Percentiles rank a stretch among this genome's conserved stretches.
phyloP scores from a whole-genome alignment of 495 filamentous ascomycete genomes.

The Neurospora sp. region DNA sequence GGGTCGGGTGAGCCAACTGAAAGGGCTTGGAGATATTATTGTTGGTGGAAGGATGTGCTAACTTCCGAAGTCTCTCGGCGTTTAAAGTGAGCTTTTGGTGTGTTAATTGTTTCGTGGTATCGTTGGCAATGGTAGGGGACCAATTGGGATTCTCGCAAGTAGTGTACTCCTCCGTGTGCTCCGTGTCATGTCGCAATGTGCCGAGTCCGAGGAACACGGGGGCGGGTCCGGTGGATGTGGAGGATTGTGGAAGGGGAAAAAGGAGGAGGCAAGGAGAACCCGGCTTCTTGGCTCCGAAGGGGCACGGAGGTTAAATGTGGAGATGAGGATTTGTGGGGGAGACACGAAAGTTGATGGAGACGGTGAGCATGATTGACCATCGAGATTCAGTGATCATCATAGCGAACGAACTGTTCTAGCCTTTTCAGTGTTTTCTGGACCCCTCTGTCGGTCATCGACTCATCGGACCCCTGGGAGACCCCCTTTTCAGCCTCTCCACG shows the following conservation, averaged over 20 bases:
- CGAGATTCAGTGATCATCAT: not conserved
- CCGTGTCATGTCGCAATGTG: not conserved
- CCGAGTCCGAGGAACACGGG: not conserved
- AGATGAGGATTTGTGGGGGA: slow-evolving; percentile 25
- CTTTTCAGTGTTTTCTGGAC: not conserved
- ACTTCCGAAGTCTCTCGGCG: not conserved
- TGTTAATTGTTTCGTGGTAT: not conserved
- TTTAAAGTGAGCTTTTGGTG: not conserved
- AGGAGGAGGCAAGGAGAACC: not conserved
- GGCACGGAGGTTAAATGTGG: slow-evolving; percentile 10
- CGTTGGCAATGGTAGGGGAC: not conserved
- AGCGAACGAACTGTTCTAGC: not conserved
- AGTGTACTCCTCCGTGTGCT: not conserved
- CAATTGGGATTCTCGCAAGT: not conserved
- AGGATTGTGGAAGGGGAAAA: not conserved
- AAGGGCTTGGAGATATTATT: not conserved
- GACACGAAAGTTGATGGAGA: slow-evolving; percentile 1
- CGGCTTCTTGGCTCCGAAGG: slow-evolving; percentile 12
- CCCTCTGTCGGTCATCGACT: not conserved
- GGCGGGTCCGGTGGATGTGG: slow-evolving; percentile 4
- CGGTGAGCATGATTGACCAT: not conserved
- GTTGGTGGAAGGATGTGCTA: not conserved
- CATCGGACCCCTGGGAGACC: not conserved
- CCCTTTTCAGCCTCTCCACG: not conserved
- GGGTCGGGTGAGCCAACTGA: not conserved